Evolutionary conservation across 345 rosid genomes (phyloP).

Genomic region (Eucalyptus sideroxylon): DNA sequence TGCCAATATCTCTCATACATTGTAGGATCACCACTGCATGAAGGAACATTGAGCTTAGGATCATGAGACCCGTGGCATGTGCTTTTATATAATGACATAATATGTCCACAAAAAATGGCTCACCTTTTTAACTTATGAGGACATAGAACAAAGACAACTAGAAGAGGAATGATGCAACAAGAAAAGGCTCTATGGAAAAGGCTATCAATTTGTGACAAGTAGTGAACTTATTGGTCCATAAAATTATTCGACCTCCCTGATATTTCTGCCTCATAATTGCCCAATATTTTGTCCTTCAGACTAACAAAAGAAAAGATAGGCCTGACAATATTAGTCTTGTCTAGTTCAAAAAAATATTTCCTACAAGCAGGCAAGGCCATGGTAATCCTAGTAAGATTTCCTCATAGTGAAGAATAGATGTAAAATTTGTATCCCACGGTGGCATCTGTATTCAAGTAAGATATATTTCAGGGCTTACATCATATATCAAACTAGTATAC

Average conservation of each 20-base stretch:
- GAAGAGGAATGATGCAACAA: background rate
- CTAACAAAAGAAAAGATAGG: background rate
- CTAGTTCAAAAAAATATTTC: background rate
- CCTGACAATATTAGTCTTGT: background rate
- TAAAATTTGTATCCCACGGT: background rate
- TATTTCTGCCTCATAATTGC: background rate
- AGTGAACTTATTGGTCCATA: background rate
- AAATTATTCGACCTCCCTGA: background rate
- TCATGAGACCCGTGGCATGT: background rate
- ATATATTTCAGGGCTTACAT: background rate
- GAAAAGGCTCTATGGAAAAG: background rate
- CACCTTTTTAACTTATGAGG: background rate
- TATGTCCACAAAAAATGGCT: background rate
- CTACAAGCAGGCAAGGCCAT: background rate
- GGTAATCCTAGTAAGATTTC: background rate
- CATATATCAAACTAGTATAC: background rate
- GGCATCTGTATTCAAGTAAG: background rate
- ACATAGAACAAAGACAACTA: background rate
- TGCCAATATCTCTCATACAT: slow-evolving; percentile 77
- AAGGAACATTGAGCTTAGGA: background rate
- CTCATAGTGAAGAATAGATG: background rate
- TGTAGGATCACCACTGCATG: slow-evolving; percentile 83
- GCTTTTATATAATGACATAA: background rate
- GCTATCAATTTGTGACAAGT: background rate
- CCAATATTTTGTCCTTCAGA: background rate